Evolutionary conservation across 2,329 filamentous ascomycete species (phyloP).

Genomic region (Ophiostoma ulmi): DNA sequence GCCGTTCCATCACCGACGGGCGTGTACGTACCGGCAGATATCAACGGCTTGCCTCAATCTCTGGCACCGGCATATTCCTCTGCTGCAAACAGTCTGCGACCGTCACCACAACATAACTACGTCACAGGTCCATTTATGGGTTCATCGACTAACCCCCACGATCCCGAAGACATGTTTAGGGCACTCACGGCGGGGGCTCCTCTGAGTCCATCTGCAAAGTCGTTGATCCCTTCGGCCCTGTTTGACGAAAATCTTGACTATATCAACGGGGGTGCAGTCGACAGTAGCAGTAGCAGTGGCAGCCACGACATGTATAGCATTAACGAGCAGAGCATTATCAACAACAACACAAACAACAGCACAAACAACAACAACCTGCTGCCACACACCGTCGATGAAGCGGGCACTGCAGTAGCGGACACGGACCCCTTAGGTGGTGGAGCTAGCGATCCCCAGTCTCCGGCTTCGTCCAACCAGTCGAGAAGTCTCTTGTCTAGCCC

Average conservation of each 20-base stretch:
- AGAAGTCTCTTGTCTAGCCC: conserved; percentile 57
- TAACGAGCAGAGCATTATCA: conserved; percentile 5
- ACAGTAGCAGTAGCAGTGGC: conserved; percentile 20
- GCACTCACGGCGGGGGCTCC: conserved; percentile 60
- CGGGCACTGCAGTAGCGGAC: neutral
- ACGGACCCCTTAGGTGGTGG: neutral
- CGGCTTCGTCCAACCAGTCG: conserved; percentile 54
- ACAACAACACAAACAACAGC: conserved; percentile 8
- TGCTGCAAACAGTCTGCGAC: conserved; percentile 5
- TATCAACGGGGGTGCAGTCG: conserved; percentile 9
- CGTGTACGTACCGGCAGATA: conserved; percentile 32
- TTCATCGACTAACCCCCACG: conserved; percentile 40
- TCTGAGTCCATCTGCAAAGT: conserved; percentile 70
- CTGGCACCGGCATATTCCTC: conserved; percentile 36
- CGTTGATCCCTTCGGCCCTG: conserved; percentile 65
- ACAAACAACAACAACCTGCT: conserved; percentile 1
- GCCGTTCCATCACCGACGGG: neutral
- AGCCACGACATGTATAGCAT: conserved; percentile 16
- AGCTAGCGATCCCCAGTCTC: conserved; percentile 51
- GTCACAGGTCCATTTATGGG: conserved; percentile 51
- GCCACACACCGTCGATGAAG: neutral
- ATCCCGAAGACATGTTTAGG: conserved; percentile 57
- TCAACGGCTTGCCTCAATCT: conserved; percentile 22
- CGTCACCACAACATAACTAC: conserved; percentile 44
- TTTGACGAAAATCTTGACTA: conserved; percentile 40